Base-by-base conservation (phyloP, 805 yeast species). In the Candida sonorensis region DNA sequence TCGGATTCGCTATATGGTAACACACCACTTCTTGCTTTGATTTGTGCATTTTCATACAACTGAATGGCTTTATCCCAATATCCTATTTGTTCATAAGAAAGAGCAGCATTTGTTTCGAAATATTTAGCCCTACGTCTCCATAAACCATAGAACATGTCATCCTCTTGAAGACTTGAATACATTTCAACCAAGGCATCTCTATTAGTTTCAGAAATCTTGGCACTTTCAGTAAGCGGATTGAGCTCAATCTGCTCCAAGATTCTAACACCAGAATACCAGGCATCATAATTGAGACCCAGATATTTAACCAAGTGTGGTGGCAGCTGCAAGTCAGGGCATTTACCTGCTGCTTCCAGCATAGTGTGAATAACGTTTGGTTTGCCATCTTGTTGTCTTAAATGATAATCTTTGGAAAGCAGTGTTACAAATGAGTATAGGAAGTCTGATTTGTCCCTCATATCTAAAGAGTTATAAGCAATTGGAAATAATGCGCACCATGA, bases 61-160 rank as follows among this genome's bases (percentile, higher is more conserved):
- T 87, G 94, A 55, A 86, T 81, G 0, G 97, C 97, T 40, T 84
- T 81, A 38, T 81, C 92, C 95, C 95, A 92, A 45, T 86, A 61
- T 7, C 98, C 97, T 42, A 88, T 72, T 55, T 92, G 98, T 55
- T 92, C 99, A 51, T 78, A 90, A 0, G 96, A 84, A 18, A 94
- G 62, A 0, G 97, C 98, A 26, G 92, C 75, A 40, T 83, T 86
- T 0, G 98, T 92, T 53, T 92, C 96, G 7, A 81, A 71, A 52
- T 90, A 92, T 57, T 90, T 90, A 7, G 97, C 95, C 37, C 97
- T 72, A 55, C 97, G 72, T 61, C 97, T 76, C 99, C 99, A 92
- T 44, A 87, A 67, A 4, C 99, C 99, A 54, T 92, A 92, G 54
- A 88, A 92, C 88, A 90, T 83, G 49, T 92, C 98, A 34, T 85